Conservation (phyloP, 176 grass and related monocot genomes). For the Leersia perrieri region DNA sequence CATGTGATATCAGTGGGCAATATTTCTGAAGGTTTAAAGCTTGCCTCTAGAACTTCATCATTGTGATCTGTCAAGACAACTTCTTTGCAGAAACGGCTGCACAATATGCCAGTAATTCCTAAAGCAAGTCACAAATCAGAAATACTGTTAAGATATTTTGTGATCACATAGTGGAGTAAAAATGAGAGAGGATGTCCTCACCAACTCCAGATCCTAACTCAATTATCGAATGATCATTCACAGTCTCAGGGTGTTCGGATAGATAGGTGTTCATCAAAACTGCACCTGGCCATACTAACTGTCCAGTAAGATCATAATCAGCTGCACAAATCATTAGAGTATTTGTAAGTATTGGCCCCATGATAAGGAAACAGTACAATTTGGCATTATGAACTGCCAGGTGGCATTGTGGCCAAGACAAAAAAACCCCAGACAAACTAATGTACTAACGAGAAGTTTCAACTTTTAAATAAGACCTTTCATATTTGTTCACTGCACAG, state of each 20-base stretch:
- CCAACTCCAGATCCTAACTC: constrained; percentile 94
- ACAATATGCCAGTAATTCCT: constrained; percentile 93
- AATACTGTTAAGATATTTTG: constrained; percentile 32
- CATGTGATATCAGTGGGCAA: neutral
- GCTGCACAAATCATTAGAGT: constrained; percentile 53
- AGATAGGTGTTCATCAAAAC: constrained; percentile 87
- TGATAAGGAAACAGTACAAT: constrained; percentile 1
- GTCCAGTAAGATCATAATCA: constrained; percentile 96
- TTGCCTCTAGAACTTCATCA: constrained; percentile 96
- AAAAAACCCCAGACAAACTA: constrained; percentile 14
- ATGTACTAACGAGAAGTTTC: neutral
- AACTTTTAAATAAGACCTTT: neutral
- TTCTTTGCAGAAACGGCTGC: constrained; percentile 71
- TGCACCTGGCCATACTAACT: constrained; percentile 94
- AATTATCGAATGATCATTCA: constrained; percentile 58
- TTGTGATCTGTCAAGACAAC: constrained; percentile 87
- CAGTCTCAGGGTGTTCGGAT: constrained; percentile 69
- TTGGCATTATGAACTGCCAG: neutral
- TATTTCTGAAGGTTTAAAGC: constrained; percentile 32
- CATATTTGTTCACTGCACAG: neutral
- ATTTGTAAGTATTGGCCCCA: neutral
- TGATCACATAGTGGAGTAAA: constrained; percentile 15
- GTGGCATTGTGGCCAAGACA: neutral
- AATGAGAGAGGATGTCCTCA: constrained; percentile 35
- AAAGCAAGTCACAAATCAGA: constrained; percentile 32